phyloP scores from a whole-genome alignment of 768 basidiomycete genomes.

The Trametes maxima region DNA sequence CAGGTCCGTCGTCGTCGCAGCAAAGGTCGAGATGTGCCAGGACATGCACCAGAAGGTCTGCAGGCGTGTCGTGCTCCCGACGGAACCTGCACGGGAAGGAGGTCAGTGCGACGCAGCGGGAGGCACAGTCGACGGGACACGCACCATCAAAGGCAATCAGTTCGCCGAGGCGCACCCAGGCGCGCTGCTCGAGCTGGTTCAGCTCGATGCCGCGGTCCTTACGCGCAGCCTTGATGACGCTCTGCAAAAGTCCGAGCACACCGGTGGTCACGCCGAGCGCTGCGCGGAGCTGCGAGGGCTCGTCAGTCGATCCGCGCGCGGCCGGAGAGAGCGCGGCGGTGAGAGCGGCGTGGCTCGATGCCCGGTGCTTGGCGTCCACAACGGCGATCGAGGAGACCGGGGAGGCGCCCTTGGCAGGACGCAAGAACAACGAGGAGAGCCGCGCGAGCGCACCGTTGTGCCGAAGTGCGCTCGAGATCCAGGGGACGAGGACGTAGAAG shows the following conservation, averaged over 20 bases:
- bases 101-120: not conserved
- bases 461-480: slow-evolving; percentile 40
- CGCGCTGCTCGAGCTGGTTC: slow-evolving; percentile 47
- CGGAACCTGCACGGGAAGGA: slow-evolving; percentile 32
- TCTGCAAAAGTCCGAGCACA: slow-evolving; percentile 39
- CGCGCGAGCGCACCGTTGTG: slow-evolving; percentile 13
- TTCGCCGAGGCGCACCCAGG: slow-evolving; percentile 56
- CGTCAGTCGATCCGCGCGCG: slow-evolving; percentile 40
- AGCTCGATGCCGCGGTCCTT: slow-evolving; percentile 39
- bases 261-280: slow-evolving; percentile 45
- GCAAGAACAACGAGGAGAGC: slow-evolving; percentile 7
- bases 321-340: slow-evolving; percentile 36
- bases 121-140: slow-evolving; percentile 13
- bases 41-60: slow-evolving; percentile 60
- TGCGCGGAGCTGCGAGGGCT: slow-evolving; percentile 40
- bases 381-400: slow-evolving; percentile 1
- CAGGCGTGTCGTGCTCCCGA: slow-evolving; percentile 42
- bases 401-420: not conserved
- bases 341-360: slow-evolving; percentile 31
- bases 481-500: slow-evolving; percentile 52
- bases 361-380: slow-evolving; percentile 5
- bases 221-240: slow-evolving; percentile 33
- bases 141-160: slow-evolving; percentile 44
- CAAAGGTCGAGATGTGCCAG: slow-evolving; percentile 41
- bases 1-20: slow-evolving; percentile 48